phyloP scores from a whole-genome alignment of 139 green algal genomes.

The Closterium sp. region DNA sequence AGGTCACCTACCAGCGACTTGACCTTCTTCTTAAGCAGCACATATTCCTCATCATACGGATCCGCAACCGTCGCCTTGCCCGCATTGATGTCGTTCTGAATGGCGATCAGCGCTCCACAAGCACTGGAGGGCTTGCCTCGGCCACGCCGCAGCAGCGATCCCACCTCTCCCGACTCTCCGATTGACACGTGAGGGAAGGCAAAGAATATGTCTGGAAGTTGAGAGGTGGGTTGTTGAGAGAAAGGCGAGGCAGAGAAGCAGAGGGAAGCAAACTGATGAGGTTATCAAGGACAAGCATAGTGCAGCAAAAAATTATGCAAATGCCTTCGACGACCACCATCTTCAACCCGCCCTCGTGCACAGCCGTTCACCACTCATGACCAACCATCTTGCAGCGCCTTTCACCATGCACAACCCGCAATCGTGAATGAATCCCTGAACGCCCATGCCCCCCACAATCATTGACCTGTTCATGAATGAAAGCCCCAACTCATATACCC shows the following conservation, averaged over 20 bases:
- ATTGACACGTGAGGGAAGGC: constrained; percentile 87
- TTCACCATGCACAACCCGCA: too few relatives aligned
- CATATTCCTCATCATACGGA: constrained; percentile 78
- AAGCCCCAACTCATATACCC: too few relatives aligned
- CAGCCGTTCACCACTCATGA: too few relatives aligned
- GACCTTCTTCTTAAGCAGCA: constrained; percentile 84
- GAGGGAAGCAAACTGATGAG: neutral
- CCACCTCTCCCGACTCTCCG: constrained; percentile 62
- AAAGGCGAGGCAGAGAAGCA: neutral
- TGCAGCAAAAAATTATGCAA: too few relatives aligned
- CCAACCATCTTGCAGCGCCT: too few relatives aligned
- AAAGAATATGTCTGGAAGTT: constrained; percentile 76
- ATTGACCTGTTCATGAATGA: too few relatives aligned
- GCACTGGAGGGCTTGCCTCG: constrained; percentile 64
- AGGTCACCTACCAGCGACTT: constrained; percentile 30
- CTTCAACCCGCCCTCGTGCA: too few relatives aligned
- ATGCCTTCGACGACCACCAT: too few relatives aligned
- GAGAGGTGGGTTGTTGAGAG: neutral
- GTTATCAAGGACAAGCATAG: too few relatives aligned
- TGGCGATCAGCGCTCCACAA: constrained; percentile 76
- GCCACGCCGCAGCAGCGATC: constrained; percentile 65
- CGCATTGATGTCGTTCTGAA: constrained; percentile 56
- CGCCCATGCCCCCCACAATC: too few relatives aligned
- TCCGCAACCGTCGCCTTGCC: constrained; percentile 66
- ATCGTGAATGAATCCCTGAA: too few relatives aligned